A percentile compares a stretch with the other conserved stretches of the same genome.
Evolutionary conservation across 805 yeast genomes (phyloP).

Genomic region (Lipomyces japonicus): DNA sequence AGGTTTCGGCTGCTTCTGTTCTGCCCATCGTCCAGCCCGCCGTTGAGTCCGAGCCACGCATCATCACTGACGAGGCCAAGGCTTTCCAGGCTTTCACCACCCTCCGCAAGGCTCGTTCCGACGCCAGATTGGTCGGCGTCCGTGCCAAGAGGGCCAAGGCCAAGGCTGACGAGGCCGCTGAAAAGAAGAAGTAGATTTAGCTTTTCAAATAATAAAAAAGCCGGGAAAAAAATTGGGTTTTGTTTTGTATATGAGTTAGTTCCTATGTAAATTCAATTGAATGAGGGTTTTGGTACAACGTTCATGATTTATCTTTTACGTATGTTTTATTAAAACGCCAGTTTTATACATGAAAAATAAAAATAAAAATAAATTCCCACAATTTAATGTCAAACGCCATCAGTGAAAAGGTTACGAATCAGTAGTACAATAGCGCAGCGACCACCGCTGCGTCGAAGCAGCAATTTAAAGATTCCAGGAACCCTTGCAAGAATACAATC

Average conservation of each 20-base stretch:
- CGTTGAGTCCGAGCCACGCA: constrained; percentile 76
- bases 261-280: constrained; percentile 10
- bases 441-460: constrained; percentile 13
- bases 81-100: constrained; percentile 86
- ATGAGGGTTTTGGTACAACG: neutral
- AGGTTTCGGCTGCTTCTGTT: constrained; percentile 62
- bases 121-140: constrained; percentile 89
- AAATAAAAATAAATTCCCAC: no score
- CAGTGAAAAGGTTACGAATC: constrained; percentile 15
- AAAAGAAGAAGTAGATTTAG: constrained; percentile 83
- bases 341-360: no score
- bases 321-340: neutral
- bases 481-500: constrained; percentile 5
- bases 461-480: constrained; percentile 13
- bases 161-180: constrained; percentile 91
- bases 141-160: constrained; percentile 98
- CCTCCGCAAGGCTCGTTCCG: constrained; percentile 91
- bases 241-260: constrained; percentile 2
- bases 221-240: constrained; percentile 9
- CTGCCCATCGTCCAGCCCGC: constrained; percentile 89
- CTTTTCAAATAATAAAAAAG: constrained; percentile 3
- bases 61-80: constrained; percentile 65
- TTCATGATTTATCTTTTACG: neutral
- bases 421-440: constrained; percentile 14
- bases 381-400: no score